phyloP scores from a whole-genome alignment of 2,329 filamentous ascomycete species.

The Epichloe elymi region DNA sequence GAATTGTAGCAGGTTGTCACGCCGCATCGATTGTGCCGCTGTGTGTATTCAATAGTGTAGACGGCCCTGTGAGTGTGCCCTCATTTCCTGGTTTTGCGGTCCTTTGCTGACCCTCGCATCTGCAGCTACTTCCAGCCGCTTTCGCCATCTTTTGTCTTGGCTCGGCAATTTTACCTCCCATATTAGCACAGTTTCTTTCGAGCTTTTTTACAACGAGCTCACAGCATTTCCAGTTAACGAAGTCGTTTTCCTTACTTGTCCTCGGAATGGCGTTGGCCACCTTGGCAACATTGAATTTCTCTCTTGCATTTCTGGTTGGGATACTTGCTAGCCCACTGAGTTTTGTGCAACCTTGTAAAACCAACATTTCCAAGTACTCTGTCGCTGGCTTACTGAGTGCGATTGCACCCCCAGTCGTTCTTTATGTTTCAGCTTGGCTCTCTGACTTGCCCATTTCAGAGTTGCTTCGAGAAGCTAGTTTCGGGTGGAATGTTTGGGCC shows the following conservation, averaged over 20 bases:
- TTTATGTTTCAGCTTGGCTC: conserved; percentile 31
- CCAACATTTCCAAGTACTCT: conserved; percentile 24
- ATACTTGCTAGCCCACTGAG: conserved; percentile 64
- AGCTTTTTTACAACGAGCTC: conserved; percentile 37
- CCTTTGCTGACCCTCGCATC: conserved; percentile 2
- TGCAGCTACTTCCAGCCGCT: conserved; percentile 43
- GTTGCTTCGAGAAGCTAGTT: conserved; percentile 60
- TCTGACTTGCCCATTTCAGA: conserved; percentile 32
- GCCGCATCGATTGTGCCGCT: conserved; percentile 68
- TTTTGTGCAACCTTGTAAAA: conserved; percentile 47
- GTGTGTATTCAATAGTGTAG: conserved; percentile 70
- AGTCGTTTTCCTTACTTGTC: conserved; percentile 84
- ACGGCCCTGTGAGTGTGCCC: conserved; percentile 43
- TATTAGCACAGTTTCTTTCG: conserved; percentile 42
- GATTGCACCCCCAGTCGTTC: conserved; percentile 52
- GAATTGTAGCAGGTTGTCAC: conserved; percentile 59
- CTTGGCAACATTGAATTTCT: conserved; percentile 92
- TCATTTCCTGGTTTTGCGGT: neutral
- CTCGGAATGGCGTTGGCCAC: conserved; percentile 86
- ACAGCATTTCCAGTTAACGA: conserved; percentile 67
- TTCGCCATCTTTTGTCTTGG: conserved; percentile 44
- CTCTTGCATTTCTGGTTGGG: conserved; percentile 73
- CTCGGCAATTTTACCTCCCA: conserved; percentile 42
- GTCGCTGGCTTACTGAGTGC: conserved; percentile 41
- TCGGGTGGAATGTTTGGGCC: conserved; percentile 81